phyloP scores from a whole-genome alignment of 805 yeast genomes.

The Kodamaea fukazawae region DNA sequence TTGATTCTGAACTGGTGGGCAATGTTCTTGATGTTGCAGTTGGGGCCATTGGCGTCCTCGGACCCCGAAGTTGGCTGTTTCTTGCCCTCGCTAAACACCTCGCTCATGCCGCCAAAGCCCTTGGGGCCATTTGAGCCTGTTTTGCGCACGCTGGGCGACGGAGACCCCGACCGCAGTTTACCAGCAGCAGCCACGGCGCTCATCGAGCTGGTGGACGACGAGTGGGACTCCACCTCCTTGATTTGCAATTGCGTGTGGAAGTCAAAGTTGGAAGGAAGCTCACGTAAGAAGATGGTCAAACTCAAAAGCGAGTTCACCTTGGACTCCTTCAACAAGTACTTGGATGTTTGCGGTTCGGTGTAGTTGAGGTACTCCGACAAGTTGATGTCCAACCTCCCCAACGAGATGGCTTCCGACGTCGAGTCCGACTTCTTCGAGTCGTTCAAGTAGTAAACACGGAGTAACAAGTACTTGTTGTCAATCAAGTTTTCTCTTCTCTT shows the following conservation, averaged over 20 bases:
- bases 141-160: background rate
- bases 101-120: no score
- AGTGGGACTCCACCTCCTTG: slow-evolving; percentile 18
- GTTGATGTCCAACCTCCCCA: slow-evolving; percentile 70
- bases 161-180: no score
- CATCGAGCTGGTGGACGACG: background rate
- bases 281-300: slow-evolving; percentile 52
- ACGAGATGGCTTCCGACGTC: slow-evolving; percentile 30
- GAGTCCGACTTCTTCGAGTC: slow-evolving; percentile 8
- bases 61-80: no score
- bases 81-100: no score
- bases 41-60: no score
- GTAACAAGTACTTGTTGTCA: slow-evolving; percentile 40
- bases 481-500: slow-evolving; percentile 38
- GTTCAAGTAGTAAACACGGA: slow-evolving; percentile 36
- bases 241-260: slow-evolving; percentile 43
- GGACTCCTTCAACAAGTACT: slow-evolving; percentile 72
- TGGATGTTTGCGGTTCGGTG: slow-evolving; percentile 49
- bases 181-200: no score
- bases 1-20: background rate
- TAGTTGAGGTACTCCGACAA: slow-evolving; percentile 68
- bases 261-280: slow-evolving; percentile 36
- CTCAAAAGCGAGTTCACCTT: slow-evolving; percentile 80
- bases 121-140: no score
- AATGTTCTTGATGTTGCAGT: no score